Percentiles rank a stretch among this genome's conserved stretches.
phyloP scores from a whole-genome alignment of 2,329 filamentous ascomycete species.

The Phyllosticta citrichinensis region DNA sequence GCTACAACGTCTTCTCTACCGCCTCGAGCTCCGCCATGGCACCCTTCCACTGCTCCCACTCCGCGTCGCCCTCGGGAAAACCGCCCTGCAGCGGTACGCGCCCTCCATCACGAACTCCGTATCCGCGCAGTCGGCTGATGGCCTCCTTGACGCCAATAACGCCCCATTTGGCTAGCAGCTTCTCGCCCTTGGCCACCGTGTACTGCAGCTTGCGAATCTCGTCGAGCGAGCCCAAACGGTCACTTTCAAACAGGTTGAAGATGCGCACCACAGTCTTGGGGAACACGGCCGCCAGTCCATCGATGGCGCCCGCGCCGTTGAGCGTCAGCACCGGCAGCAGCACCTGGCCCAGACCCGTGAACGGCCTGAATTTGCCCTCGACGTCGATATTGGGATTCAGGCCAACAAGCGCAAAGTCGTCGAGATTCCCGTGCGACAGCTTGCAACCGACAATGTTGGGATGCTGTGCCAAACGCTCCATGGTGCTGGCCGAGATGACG shows the following conservation, averaged over 20 bases:
- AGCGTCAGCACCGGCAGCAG: constrained; percentile 49
- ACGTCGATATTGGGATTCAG: constrained; percentile 45
- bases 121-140: constrained; percentile 41
- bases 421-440: constrained; percentile 53
- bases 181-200: constrained; percentile 47
- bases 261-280: constrained; percentile 48
- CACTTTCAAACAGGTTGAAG: constrained; percentile 33
- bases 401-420: constrained; percentile 46
- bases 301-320: constrained; percentile 51
- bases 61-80: constrained; percentile 3
- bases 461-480: constrained; percentile 44
- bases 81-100: constrained; percentile 35
- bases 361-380: constrained; percentile 41
- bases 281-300: constrained; percentile 52
- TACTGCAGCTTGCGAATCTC: constrained; percentile 46
- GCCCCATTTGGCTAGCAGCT: constrained; percentile 46
- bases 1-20: constrained; percentile 7
- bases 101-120: constrained; percentile 46
- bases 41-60: constrained; percentile 9
- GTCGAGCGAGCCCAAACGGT: constrained; percentile 12
- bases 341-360: constrained; percentile 52
- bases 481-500: constrained; percentile 44
- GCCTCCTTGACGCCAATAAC: constrained; percentile 53
- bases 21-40: constrained; percentile 9
- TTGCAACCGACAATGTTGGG: constrained; percentile 56